Evolutionary conservation across 768 basidiomycete species (phyloP), one percentile per base, ranked within the genome.

Genomic region (Baorangia bicolor): DNA sequence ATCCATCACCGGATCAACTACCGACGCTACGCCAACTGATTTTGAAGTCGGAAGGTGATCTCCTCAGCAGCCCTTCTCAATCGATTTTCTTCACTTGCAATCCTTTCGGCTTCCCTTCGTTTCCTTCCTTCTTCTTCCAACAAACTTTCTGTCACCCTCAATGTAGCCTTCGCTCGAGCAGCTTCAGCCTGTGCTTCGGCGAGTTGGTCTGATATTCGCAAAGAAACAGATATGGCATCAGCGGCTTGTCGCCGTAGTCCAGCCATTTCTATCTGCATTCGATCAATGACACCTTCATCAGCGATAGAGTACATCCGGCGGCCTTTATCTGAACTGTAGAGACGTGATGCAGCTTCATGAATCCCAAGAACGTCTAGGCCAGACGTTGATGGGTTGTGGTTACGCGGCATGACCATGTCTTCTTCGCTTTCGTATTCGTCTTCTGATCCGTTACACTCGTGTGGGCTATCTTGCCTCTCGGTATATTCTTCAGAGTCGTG

Each of bases 141-240:
- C 70, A 82, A 74, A 37, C 74, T 74, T 65, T 90, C 86, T 21
- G 80, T 72, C 28, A 76, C 74, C 64, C 79, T 78, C 27, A 89
- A 70, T 21, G 79, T 77, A 37, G 83, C 76, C 61, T 80, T 79
- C 30, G 80, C 75, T 51, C 82, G 75, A 46, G 82, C 77, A 1
- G 78, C 76, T 59, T 90, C 88, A 35, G 81, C 74, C 58, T 88
- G 82, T 10, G 81, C 83, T 56, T 84, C 81, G 10, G 81, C 75
- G n/a, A 92, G 77, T 64, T 90, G 85, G 64, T 88, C 87, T 18
- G 87, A 81, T 57, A 92, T 76, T 54, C 82, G 77, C 50, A 84
- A 70, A 3, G 86, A 86, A 28, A 83, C 77, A 6, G 82, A 82
- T 53, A 86, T 79, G 7, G 87, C 85, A 58, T 90, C 86, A 21